These are phyloP conservation scores for Alternaria atra DNA, from an alignment of 2,329 filamentous ascomycete species.

Conservation along the genomic window DNA sequence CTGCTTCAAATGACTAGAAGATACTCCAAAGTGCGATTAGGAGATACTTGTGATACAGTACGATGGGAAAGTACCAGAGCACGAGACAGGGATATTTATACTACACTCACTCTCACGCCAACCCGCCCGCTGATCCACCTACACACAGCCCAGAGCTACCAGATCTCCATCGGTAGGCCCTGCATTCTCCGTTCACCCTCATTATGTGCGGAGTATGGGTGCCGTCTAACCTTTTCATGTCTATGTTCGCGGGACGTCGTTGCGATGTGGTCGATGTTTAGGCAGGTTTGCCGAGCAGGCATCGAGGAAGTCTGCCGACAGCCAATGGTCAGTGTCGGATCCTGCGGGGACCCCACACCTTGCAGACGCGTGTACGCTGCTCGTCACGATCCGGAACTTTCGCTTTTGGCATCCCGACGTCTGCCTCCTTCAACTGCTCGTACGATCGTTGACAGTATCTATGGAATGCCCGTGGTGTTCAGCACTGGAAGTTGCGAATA, in stretches of 20 bases:
- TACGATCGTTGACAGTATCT: neutral
- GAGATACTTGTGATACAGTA: neutral
- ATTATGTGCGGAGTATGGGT: conserved; percentile 12
- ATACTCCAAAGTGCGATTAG: neutral
- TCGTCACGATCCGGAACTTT: conserved; percentile 18
- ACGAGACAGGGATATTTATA: conserved; percentile 14
- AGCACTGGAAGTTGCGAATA: neutral
- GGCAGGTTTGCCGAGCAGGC: conserved; percentile 31
- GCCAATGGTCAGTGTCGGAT: conserved; percentile 18
- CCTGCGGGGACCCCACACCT: conserved; percentile 24
- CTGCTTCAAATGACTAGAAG: neutral
- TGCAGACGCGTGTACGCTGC: conserved; percentile 26
- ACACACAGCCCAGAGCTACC: neutral
- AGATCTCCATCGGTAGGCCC: neutral
- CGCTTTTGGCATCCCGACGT: conserved; percentile 21
- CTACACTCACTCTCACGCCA: neutral
- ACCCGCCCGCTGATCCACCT: neutral
- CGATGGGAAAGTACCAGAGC: neutral
- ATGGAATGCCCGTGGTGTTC: neutral
- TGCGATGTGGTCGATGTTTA: neutral
- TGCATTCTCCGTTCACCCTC: neutral
- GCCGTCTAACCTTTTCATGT: conserved; percentile 2
- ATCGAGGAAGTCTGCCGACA: conserved; percentile 12
- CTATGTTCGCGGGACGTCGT: conserved; percentile 11
- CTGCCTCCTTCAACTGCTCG: neutral